phyloP scores from a whole-genome alignment of 208 protist species.

The Angomonas ambiguus region DNA sequence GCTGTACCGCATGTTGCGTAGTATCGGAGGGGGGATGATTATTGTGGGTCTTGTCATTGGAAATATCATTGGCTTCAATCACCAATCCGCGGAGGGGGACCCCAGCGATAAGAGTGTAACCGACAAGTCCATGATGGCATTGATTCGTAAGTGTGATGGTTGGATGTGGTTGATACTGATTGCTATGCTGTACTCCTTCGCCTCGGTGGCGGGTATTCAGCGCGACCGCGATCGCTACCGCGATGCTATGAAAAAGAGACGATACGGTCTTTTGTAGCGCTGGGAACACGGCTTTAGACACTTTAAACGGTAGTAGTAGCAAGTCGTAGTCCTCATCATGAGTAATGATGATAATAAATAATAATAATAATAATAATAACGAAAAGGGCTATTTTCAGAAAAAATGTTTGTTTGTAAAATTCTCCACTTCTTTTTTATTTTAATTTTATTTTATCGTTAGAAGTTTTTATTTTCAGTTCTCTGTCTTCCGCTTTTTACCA shows the following conservation, averaged over 20 bases:
- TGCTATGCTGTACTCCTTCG: not conserved
- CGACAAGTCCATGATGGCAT: not conserved
- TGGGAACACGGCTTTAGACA: too few relatives aligned
- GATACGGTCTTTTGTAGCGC: not conserved
- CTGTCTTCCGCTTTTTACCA: not conserved
- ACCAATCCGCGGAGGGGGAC: not conserved
- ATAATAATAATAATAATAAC: slow-evolving; percentile 1
- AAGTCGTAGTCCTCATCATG: too few relatives aligned
- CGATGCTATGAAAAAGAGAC: not conserved
- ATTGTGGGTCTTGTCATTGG: slow-evolving; percentile 42
- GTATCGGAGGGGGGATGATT: slow-evolving; percentile 13
- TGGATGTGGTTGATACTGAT: not conserved
- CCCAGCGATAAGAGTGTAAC: not conserved
- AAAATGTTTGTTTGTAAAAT: not conserved
- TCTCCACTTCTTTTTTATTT: not conserved
- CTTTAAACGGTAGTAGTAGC: too few relatives aligned
- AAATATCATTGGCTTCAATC: slow-evolving; percentile 57
- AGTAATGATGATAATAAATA: too few relatives aligned
- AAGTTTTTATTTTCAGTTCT: not conserved
- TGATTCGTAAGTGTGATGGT: not conserved
- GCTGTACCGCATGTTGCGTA: not conserved
- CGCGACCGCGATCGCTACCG: not conserved
- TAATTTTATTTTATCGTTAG: not conserved
- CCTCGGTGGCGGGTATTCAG: not conserved
- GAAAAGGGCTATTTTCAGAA: not conserved